Evolutionary conservation across 2,329 filamentous ascomycete species (phyloP).

Genomic region (Xylaria sp.): DNA sequence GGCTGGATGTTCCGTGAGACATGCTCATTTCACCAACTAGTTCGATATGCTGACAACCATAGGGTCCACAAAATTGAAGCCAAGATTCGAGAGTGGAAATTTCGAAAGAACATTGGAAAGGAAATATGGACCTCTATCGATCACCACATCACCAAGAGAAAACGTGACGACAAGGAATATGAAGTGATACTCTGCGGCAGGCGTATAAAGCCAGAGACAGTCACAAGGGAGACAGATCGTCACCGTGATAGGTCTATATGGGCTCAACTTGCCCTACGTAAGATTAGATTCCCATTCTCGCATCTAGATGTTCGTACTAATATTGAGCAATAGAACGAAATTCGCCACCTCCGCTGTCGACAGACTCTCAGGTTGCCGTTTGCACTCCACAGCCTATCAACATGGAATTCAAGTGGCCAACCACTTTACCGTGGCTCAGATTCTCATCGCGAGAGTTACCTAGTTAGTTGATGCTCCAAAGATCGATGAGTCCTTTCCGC

Average conservation of each 20-base stretch:
- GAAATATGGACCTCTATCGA: slow-evolving; percentile 9
- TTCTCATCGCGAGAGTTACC: slow-evolving; percentile 14
- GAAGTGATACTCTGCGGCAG: slow-evolving; percentile 25
- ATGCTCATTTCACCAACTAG: slow-evolving; percentile 7
- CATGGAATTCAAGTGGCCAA: slow-evolving; percentile 24
- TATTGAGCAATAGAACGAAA: slow-evolving; percentile 8
- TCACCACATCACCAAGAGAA: slow-evolving; percentile 17
- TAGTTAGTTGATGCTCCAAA: slow-evolving; percentile 13
- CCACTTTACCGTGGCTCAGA: slow-evolving; percentile 21
- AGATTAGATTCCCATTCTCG: slow-evolving; percentile 6
- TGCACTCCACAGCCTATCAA: slow-evolving; percentile 20
- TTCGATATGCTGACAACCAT: slow-evolving; percentile 17
- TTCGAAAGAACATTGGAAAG: slow-evolving; percentile 21
- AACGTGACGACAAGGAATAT: slow-evolving; percentile 5
- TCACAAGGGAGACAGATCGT: slow-evolving; percentile 21
- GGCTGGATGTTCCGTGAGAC: slow-evolving; percentile 14
- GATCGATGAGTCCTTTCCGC: background rate
- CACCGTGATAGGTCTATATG: slow-evolving; percentile 13
- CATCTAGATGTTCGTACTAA: slow-evolving; percentile 2
- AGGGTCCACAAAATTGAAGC: slow-evolving; percentile 11
- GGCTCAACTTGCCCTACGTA: slow-evolving; percentile 8
- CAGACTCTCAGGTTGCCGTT: slow-evolving; percentile 15
- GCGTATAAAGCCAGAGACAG: slow-evolving; percentile 17
- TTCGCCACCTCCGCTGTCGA: background rate
- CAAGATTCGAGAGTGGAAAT: slow-evolving; percentile 22